Percentiles rank a stretch among this genome's conserved stretches.
Conservation (phyloP, 1,284 basidiomycete genomes). For the Irpex lacteus region DNA sequence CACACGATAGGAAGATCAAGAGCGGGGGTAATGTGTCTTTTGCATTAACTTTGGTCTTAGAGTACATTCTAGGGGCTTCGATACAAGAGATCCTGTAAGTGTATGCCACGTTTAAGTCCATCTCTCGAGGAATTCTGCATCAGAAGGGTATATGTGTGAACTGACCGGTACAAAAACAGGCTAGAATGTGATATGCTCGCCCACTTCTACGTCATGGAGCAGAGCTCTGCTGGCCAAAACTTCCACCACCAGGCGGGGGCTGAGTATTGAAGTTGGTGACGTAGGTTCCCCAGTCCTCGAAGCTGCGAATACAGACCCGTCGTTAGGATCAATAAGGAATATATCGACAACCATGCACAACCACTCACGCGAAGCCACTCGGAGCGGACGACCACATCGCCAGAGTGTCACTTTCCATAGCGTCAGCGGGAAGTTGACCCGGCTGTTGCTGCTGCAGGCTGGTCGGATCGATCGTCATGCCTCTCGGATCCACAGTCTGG, state of each 20-base stretch:
- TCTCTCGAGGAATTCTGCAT: not conserved
- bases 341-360: not conserved
- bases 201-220: not conserved
- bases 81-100: not conserved
- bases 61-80: not conserved
- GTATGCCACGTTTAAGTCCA: not conserved
- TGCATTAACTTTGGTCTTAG: not conserved
- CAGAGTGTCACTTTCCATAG: conserved; percentile 13
- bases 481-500: not conserved
- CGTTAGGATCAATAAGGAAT: not conserved
- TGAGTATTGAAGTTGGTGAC: conserved; percentile 4
- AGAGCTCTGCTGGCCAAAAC: not conserved
- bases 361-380: conserved; percentile 6
- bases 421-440: not conserved
- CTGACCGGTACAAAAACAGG: not conserved
- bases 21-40: not conserved
- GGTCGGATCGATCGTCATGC: not conserved
- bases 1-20: not conserved
- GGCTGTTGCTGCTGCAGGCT: not conserved
- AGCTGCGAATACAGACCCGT: not conserved
- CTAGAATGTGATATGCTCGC: not conserved
- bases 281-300: conserved; percentile 11
- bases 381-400: conserved; percentile 10
- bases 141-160: not conserved
- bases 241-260: not conserved